phyloP scores from a whole-genome alignment of 352 stramenopile species.

The Globisporangium yorkense region DNA sequence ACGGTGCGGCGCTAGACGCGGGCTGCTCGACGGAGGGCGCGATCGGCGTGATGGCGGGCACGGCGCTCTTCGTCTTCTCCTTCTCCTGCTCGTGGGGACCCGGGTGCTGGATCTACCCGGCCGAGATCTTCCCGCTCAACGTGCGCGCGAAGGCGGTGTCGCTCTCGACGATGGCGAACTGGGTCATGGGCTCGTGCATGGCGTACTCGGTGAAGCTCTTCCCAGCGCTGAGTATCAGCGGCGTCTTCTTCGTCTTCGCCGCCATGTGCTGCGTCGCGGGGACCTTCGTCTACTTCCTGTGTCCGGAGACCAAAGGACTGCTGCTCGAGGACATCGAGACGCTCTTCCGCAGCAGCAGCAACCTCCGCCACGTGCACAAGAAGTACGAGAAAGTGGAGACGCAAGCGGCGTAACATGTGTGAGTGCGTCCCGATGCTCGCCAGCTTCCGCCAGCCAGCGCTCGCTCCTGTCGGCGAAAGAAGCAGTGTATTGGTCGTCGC shows the following conservation, averaged over 20 bases:
- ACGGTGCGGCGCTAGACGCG: neutral
- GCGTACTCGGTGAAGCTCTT: constrained; percentile 42
- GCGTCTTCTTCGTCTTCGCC: constrained; percentile 44
- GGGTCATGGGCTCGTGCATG: constrained; percentile 30
- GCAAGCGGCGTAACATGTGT: neutral
- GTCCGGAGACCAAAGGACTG: constrained; percentile 49
- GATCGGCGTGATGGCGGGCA: constrained; percentile 22
- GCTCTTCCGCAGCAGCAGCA: constrained; percentile 28
- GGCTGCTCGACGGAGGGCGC: constrained; percentile 9
- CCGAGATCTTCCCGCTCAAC: constrained; percentile 53
- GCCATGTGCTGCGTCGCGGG: constrained; percentile 33
- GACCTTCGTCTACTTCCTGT: constrained; percentile 49
- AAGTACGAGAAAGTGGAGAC: constrained; percentile 2
- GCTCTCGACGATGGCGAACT: constrained; percentile 32
- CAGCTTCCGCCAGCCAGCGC: neutral
- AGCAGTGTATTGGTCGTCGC: neutral
- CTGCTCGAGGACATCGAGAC: constrained; percentile 58
- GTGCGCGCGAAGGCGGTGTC: constrained; percentile 45
- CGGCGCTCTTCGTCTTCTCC: constrained; percentile 39
- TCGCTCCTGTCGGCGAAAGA: neutral
- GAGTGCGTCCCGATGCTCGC: neutral
- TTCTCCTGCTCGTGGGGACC: constrained; percentile 53
- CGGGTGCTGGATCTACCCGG: constrained; percentile 51
- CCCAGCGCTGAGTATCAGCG: constrained; percentile 34
- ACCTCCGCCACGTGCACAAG: neutral